phyloP scores from a whole-genome alignment of 192 early-diverging fungal genomes.

The Umbelopsis sp. region DNA sequence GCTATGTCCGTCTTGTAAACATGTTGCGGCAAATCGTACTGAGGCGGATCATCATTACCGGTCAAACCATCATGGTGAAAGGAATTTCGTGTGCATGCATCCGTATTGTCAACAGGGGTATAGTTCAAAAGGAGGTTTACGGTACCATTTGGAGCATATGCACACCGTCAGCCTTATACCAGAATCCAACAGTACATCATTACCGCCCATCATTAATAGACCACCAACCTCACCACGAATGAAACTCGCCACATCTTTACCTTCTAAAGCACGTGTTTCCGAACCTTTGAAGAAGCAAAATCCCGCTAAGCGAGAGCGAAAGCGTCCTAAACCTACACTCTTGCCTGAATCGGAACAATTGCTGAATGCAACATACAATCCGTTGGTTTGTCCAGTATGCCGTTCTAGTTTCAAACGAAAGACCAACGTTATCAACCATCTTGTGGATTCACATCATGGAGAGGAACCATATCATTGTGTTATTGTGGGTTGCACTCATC shows the following conservation, averaged over 20 bases:
- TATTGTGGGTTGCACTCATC: slow-evolving; percentile 29
- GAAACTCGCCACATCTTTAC: background rate
- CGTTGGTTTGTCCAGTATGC: slow-evolving; percentile 37
- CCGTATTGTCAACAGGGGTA: slow-evolving; percentile 32
- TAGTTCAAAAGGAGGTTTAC: slow-evolving; percentile 27
- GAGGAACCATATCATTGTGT: slow-evolving; percentile 39
- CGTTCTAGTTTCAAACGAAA: slow-evolving; percentile 29
- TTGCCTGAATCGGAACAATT: slow-evolving; percentile 12
- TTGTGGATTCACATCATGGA: slow-evolving; percentile 27
- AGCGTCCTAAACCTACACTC: slow-evolving; percentile 14
- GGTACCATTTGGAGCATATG: slow-evolving; percentile 35
- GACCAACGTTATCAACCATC: slow-evolving; percentile 38
- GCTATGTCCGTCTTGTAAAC: slow-evolving; percentile 30
- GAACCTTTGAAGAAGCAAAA: background rate
- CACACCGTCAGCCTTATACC: slow-evolving; percentile 25
- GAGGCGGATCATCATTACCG: slow-evolving; percentile 31
- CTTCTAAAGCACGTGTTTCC: background rate
- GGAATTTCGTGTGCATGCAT: slow-evolving; percentile 33
- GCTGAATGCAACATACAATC: slow-evolving; percentile 28
- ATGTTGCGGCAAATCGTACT: background rate
- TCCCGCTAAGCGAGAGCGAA: slow-evolving; percentile 3
- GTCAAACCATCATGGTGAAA: slow-evolving; percentile 9
- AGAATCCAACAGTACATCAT: slow-evolving; percentile 7
- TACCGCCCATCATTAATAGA: slow-evolving; percentile 13
- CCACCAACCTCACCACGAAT: slow-evolving; percentile 1